phyloP scores from a whole-genome alignment of 1,139 yeast genomes.

The Pichia sp. region DNA sequence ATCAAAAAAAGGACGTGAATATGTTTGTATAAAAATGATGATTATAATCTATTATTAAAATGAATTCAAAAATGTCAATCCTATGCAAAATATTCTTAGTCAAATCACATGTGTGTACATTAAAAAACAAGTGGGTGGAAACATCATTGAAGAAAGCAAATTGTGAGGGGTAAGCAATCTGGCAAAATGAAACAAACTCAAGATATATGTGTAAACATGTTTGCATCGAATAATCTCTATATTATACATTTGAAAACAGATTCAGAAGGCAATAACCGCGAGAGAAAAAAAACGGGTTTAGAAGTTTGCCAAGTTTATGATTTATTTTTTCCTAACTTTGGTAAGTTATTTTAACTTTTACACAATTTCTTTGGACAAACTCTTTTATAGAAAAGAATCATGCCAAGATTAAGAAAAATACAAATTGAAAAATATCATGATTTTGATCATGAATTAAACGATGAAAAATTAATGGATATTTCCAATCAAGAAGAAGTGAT shows the following conservation, averaged over 20 bases:
- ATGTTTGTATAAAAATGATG: not conserved
- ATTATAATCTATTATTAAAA: not conserved
- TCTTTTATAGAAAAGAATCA: not conserved
- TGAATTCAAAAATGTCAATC: not conserved
- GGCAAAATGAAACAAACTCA: not conserved
- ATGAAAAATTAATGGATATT: constrained; percentile 18
- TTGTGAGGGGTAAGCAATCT: not conserved
- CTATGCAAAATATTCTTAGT: not conserved
- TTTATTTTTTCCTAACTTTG: no score
- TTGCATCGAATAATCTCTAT: no score
- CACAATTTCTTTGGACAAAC: no score
- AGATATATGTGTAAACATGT: not conserved
- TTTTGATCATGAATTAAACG: constrained; percentile 9
- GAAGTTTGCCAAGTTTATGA: no score
- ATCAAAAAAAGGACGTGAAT: not conserved
- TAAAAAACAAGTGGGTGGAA: not conserved
- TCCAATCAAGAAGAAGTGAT: constrained; percentile 22
- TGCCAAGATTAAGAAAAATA: constrained; percentile 27
- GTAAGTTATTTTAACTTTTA: no score
- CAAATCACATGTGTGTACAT: not conserved
- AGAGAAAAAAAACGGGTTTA: no score
- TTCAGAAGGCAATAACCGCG: no score
- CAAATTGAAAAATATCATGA: constrained; percentile 19
- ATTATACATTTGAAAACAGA: no score
- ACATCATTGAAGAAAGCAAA: not conserved